Base-by-base conservation (phyloP, 2,329 filamentous ascomycete genomes). In the Tolypocladium ovalisporum region DNA sequence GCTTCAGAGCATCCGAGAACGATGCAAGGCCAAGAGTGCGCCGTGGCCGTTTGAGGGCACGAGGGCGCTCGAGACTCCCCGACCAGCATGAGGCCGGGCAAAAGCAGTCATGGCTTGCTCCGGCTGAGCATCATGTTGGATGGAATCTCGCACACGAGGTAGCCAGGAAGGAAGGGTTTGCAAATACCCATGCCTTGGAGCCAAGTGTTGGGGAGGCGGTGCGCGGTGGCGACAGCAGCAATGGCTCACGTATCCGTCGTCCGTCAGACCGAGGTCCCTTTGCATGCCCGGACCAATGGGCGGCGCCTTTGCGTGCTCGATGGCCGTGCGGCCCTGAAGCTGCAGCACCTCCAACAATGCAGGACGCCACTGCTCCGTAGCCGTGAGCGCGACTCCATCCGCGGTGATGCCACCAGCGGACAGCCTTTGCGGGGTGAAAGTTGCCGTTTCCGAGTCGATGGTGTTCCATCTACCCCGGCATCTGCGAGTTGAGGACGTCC, bases 211-310 rank as follows among this genome's bases (percentile, higher is more conserved):
- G 19, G 29, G 17, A 34, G 19, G 10, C 7, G 4, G 47, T 91
- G 68, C 35, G 36, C 22, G 56, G n/a, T 40, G 39, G 32, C 17
- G 32, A 34, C n/a, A 40, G 19, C 27, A 6, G 19, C 15, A 19
- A 4, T 6, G 36, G 52, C 88, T 75, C 83, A 96, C 90, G 64
- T 82, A 83, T 62, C 81, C 67, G 58, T 72, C 71, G 4, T 77
- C 77, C n/a, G 67, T 69, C 54, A 80, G 73, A 0, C 66, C 58
- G 22, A 80, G 68, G 57, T 80, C 77, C 22, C 69, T 65, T 6
- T 69, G 68, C 77, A 80, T 80, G 15, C 77, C 77, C 4, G 76
- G 77, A 53, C 47, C 27, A 17, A 51, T 22, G 4, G 57, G 9
- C 17, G 36, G 54, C 5, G 37, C 15, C 22, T 53, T 40, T 17